These are phyloP conservation scores for Ogataea neopini DNA, from an alignment of 805 yeast genomes.

Conservation along the genomic window DNA sequence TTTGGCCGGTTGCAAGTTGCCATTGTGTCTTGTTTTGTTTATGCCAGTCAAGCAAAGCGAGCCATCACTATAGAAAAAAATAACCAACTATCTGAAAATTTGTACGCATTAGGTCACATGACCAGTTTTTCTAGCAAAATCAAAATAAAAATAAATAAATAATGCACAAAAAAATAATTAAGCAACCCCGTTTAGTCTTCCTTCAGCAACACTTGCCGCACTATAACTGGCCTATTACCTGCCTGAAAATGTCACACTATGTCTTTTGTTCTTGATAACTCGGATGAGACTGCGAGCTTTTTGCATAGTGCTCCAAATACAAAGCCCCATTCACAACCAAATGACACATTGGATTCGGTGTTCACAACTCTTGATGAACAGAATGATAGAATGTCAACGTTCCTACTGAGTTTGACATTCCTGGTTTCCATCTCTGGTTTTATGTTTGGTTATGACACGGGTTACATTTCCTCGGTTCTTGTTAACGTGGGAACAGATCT, in stretches of 20 bases:
- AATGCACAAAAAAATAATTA: no score
- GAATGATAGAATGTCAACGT: slow-evolving; percentile 35
- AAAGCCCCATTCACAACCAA: slow-evolving; percentile 4
- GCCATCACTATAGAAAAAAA: no score
- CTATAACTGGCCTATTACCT: neutral
- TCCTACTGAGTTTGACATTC: slow-evolving; percentile 47
- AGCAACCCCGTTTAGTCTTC: no score
- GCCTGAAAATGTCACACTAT: neutral
- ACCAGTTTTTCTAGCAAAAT: no score
- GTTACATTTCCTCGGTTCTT: slow-evolving; percentile 57
- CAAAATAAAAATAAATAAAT: no score
- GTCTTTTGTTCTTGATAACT: neutral
- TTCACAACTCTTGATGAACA: slow-evolving; percentile 18
- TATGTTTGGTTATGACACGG: slow-evolving; percentile 64
- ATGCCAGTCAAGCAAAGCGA: no score
- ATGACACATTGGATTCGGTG: slow-evolving; percentile 11
- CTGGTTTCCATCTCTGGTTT: slow-evolving; percentile 57
- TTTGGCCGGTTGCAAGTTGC: no score
- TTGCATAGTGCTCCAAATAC: neutral
- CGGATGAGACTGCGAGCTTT: neutral
- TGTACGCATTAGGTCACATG: no score
- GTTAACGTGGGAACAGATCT: slow-evolving; percentile 53
- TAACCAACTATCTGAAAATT: no score
- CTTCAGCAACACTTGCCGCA: no score
- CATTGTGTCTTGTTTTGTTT: no score